These are phyloP conservation scores for Botrytis elliptica DNA, from an alignment of 2,329 filamentous ascomycete genomes.

Conservation along the genomic window DNA sequence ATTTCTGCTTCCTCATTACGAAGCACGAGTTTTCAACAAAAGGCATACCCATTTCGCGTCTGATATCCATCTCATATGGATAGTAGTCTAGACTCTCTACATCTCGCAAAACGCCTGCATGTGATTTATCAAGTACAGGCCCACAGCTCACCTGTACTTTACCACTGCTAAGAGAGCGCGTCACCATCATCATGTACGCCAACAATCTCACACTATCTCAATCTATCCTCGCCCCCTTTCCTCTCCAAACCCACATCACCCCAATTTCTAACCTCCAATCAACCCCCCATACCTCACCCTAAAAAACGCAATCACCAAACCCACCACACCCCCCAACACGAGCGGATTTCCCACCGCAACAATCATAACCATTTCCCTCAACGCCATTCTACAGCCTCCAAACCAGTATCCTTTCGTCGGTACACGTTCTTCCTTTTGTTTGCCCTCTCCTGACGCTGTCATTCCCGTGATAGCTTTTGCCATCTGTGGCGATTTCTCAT, in stretches of 20 bases:
- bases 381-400: not conserved
- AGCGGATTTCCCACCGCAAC: not conserved
- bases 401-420: not conserved
- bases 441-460: accelerated
- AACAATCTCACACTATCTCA: too few relatives aligned
- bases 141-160: not conserved
- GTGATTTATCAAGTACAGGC: not conserved
- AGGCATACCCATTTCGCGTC: accelerated
- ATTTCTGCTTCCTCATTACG: not conserved
- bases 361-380: not conserved
- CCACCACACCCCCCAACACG: not conserved
- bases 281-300: not conserved
- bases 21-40: not conserved
- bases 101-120: not conserved
- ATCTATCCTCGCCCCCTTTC: not conserved
- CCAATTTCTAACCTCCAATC: not conserved
- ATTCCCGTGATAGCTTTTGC: too few relatives aligned
- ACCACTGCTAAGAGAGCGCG: not conserved
- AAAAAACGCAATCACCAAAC: not conserved
- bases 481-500: too few relatives aligned
- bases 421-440: too few relatives aligned
- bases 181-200: not conserved
- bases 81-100: accelerated
- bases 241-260: not conserved
- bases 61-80: not conserved